A percentile compares a stretch with the other conserved stretches of the same genome.
These are phyloP conservation scores for Coemansia sp. DNA, from an alignment of 192 early-diverging fungal species.

Conservation along the genomic window DNA sequence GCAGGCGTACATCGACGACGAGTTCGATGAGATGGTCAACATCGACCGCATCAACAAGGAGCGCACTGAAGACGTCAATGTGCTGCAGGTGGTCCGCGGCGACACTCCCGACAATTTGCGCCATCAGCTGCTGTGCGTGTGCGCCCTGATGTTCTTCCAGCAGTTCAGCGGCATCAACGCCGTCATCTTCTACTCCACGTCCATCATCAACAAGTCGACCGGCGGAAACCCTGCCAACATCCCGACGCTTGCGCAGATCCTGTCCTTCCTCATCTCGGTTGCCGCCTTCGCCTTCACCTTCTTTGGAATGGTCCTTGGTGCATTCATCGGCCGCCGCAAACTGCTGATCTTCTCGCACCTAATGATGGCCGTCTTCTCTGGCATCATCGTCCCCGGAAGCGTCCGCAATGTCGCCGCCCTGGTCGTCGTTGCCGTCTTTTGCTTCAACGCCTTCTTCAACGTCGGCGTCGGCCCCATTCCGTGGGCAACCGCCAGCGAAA, in stretches of 20 bases:
- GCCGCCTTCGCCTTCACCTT: constrained; percentile 49
- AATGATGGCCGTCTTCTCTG: constrained; percentile 61
- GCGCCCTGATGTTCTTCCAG: constrained; percentile 69
- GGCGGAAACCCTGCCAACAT: constrained; percentile 34
- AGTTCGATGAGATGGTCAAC: constrained; percentile 65
- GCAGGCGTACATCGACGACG: constrained; percentile 56
- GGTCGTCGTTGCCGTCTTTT: constrained; percentile 63
- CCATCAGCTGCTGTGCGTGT: constrained; percentile 61
- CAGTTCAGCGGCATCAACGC: constrained; percentile 87
- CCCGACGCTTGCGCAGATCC: constrained; percentile 47
- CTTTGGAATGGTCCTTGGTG: constrained; percentile 59
- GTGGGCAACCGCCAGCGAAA: constrained; percentile 77
- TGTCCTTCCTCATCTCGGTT: constrained; percentile 51
- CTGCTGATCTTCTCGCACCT: constrained; percentile 65
- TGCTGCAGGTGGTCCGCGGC: constrained; percentile 55
- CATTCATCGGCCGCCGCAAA: constrained; percentile 66
- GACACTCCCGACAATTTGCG: constrained; percentile 57
- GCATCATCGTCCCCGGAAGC: constrained; percentile 62
- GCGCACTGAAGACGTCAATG: constrained; percentile 44
- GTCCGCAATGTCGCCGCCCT: constrained; percentile 52
- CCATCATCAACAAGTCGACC: constrained; percentile 64
- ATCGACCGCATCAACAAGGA: constrained; percentile 45
- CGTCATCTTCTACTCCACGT: constrained; percentile 80
- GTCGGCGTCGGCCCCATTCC: constrained; percentile 81
- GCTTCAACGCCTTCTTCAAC: constrained; percentile 75